Evolutionary conservation across 2,329 filamentous ascomycete species (phyloP), one percentile per base, ranked within the genome.

Genomic region (Cladosporium cucumerinum): DNA sequence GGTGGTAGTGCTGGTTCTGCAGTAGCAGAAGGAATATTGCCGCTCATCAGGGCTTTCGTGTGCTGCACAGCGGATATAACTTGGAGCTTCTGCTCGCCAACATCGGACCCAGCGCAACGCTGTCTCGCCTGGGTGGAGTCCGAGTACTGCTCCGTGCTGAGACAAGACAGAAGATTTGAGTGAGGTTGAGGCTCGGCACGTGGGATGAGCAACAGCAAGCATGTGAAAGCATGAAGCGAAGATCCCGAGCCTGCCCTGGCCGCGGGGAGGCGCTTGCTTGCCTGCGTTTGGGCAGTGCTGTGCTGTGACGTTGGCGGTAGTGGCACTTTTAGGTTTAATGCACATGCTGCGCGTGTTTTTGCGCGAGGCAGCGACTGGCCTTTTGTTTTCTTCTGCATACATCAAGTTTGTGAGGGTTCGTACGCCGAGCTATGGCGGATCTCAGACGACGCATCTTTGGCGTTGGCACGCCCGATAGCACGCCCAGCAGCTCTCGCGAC

Each of bases 401-500:
- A 60, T 25, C 28, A 28, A 39, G 16, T n/a, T 8, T 32, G 18
- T n/a, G 25, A 30, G 26, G 32, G 51, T 43, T 30, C 18, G 23
- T 23, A 48, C 28, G 49, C 21, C 12, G 49, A 36, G 28, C 21
- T 57, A 76, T 77, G 75, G 71, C 73, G 46, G 69, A 69, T 25
- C 71, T 77, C 21, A 70, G 74, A 16, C 72, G 74, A 55, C 74
- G 75, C 58, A 75, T 77, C 55, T 75, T 77, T 60, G 74, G 75
- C 68, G 61, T 67, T 2, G 65, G 68, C 34, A 67, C 65, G 25
- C 66, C 67, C 18, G 70, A 74, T 32, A 72, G 61, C 65, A 71
- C 73, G 30, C 71, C 73, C 34, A 76, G 78, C 25, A 63, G 66
- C 16, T 80, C 79, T 11, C 76, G 78, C 69, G 78, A 80, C 61